Percentiles rank a stretch among this genome's conserved stretches.
phyloP scores from a whole-genome alignment of 2,329 filamentous ascomycete genomes.

The Colletotrichum tanaceti region DNA sequence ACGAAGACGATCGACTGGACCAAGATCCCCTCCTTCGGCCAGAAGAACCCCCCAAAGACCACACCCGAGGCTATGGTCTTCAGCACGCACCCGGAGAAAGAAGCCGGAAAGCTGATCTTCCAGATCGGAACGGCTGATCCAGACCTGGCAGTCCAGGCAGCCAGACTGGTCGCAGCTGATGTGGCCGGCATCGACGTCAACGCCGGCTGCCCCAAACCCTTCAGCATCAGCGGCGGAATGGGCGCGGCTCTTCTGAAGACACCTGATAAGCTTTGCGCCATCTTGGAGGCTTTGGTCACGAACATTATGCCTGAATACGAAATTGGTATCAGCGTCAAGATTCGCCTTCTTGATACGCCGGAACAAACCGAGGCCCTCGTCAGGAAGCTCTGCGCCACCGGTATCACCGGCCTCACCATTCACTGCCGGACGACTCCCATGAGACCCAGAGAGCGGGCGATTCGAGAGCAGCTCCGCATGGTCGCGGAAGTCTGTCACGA shows the following conservation, averaged over 20 bases:
- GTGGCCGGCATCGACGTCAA: constrained; percentile 97
- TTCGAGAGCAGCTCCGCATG: constrained; percentile 87
- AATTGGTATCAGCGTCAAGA: constrained; percentile 97
- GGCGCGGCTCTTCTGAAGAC: constrained; percentile 89
- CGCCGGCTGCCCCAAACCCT: constrained; percentile 97
- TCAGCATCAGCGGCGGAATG: constrained; percentile 94
- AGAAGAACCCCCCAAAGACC: constrained; percentile 66
- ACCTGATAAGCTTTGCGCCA: constrained; percentile 84
- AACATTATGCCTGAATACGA: constrained; percentile 81
- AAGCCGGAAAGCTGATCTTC: constrained; percentile 83
- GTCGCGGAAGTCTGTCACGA: constrained; percentile 83
- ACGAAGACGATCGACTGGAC: constrained; percentile 88
- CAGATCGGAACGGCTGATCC: constrained; percentile 92
- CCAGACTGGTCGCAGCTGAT: constrained; percentile 84
- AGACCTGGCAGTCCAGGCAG: constrained; percentile 83
- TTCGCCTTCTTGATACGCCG: constrained; percentile 83
- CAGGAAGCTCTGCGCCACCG: constrained; percentile 81
- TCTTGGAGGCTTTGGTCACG: constrained; percentile 83
- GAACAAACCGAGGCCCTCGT: constrained; percentile 83
- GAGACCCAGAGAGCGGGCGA: constrained; percentile 88
- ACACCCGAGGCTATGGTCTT: constrained; percentile 79
- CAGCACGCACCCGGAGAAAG: constrained; percentile 81
- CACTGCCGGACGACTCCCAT: constrained; percentile 98
- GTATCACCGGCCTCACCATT: constrained; percentile 91
- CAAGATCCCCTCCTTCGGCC: constrained; percentile 77